A percentile compares a stretch with the other conserved stretches of the same genome.
phyloP scores from a whole-genome alignment of 2,329 filamentous ascomycete genomes.

The Phialophora macrospora region DNA sequence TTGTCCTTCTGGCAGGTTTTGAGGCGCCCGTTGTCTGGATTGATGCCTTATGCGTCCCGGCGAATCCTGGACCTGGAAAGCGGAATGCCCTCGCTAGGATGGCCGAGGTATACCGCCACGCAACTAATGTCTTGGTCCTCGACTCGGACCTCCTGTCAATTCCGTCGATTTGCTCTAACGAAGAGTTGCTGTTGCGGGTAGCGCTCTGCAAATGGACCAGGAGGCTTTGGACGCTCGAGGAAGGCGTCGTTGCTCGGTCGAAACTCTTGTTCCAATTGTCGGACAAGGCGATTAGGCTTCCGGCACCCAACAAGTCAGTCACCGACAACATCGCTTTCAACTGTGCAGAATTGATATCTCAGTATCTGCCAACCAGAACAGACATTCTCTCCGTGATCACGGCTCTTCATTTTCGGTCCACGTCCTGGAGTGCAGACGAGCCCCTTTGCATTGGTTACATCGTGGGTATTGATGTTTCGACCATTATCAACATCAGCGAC shows the following conservation, averaged over 20 bases:
- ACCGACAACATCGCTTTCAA: constrained; percentile 14
- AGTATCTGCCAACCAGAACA: constrained; percentile 12
- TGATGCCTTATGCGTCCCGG: constrained; percentile 11
- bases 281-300: constrained; percentile 5
- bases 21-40: constrained; percentile 5
- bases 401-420: constrained; percentile 17
- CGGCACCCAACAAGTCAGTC: background rate
- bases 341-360: constrained; percentile 7
- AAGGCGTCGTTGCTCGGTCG: constrained; percentile 13
- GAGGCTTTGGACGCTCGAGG: constrained; percentile 17
- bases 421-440: constrained; percentile 15
- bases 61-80: constrained; percentile 9
- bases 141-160: constrained; percentile 8
- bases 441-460: constrained; percentile 23
- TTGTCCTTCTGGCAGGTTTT: background rate
- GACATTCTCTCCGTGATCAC: constrained; percentile 19
- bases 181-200: constrained; percentile 11
- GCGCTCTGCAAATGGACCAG: constrained; percentile 17
- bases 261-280: constrained; percentile 19
- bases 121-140: constrained; percentile 11
- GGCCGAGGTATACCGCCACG: constrained; percentile 10
- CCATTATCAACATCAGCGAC: constrained; percentile 7
- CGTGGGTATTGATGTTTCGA: constrained; percentile 8
- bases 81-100: constrained; percentile 13
- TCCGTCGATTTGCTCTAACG: background rate